A percentile compares a stretch with the other conserved stretches of the same genome.
These are phyloP conservation scores for Dovyalis caffra DNA, from an alignment of 345 rosid genomes.

Conservation along the genomic window DNA sequence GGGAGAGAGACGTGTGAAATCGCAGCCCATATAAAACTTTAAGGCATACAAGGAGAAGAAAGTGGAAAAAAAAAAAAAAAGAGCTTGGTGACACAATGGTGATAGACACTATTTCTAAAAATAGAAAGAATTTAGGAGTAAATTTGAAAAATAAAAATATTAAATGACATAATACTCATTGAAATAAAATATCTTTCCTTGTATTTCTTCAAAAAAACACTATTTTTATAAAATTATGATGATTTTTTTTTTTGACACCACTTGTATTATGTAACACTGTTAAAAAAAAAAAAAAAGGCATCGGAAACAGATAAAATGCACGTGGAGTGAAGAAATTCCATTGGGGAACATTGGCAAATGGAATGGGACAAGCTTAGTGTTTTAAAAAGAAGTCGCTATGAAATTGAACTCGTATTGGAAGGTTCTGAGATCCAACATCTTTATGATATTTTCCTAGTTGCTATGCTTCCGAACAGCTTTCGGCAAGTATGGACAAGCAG, in stretches of 20 bases:
- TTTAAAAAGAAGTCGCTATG: constrained; percentile 1
- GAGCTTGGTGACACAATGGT: too few relatives aligned
- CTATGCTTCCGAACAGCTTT: background rate
- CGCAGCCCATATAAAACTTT: background rate
- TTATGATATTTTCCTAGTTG: background rate
- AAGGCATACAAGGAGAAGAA: background rate
- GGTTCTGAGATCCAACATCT: background rate
- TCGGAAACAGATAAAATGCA: background rate
- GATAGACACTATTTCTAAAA: too few relatives aligned
- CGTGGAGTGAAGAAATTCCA: background rate
- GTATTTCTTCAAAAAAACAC: too few relatives aligned
- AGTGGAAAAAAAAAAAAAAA: background rate
- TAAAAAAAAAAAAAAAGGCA: too few relatives aligned
- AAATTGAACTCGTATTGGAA: background rate
- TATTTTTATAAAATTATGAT: too few relatives aligned
- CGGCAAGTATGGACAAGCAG: background rate
- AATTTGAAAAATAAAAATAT: too few relatives aligned
- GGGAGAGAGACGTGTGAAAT: background rate
- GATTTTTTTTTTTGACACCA: too few relatives aligned
- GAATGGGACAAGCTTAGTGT: constrained; percentile 19
- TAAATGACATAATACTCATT: too few relatives aligned
- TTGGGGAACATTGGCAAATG: constrained; percentile 25
- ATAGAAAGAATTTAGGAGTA: too few relatives aligned
- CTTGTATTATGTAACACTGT: too few relatives aligned
- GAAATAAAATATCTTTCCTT: too few relatives aligned